phyloP scores from a whole-genome alignment of 2,329 filamentous ascomycete genomes.

The Coleophoma crateriformis region DNA sequence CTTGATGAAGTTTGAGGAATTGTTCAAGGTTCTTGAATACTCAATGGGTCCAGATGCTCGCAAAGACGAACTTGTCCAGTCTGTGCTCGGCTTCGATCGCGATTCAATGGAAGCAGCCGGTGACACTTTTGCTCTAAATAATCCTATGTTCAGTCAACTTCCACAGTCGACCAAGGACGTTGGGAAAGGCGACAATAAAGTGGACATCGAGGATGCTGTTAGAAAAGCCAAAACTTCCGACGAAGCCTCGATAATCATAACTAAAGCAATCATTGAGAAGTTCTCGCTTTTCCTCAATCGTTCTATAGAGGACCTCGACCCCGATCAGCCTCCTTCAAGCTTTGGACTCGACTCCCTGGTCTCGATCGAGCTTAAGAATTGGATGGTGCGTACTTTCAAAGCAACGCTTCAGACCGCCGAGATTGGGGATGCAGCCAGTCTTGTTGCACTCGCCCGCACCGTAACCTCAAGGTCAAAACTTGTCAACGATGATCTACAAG shows the following conservation, averaged over 20 bases:
- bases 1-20: constrained; percentile 17
- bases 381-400: constrained; percentile 17
- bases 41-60: constrained; percentile 13
- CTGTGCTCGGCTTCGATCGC: constrained; percentile 13
- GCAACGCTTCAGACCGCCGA: constrained; percentile 23
- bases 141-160: constrained; percentile 15
- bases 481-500: not conserved
- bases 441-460: constrained; percentile 18
- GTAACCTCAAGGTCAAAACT: constrained; percentile 22
- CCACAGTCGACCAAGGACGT: constrained; percentile 6
- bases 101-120: constrained; percentile 13
- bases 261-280: constrained; percentile 11
- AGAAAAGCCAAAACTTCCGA: constrained; percentile 4
- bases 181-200: not conserved
- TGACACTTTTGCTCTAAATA: constrained; percentile 11
- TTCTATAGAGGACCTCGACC: constrained; percentile 13
- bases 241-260: constrained; percentile 13
- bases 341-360: constrained; percentile 14
- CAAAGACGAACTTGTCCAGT: constrained; percentile 12
- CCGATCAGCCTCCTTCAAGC: constrained; percentile 7
- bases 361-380: constrained; percentile 11
- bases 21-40: constrained; percentile 16
- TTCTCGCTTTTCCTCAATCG: constrained; percentile 16
- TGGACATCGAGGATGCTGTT: constrained; percentile 1
- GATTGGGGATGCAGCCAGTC: constrained; percentile 18